These are phyloP conservation scores for Stromatinia cepivora DNA, from an alignment of 2,329 filamentous ascomycete species.

Conservation along the genomic window DNA sequence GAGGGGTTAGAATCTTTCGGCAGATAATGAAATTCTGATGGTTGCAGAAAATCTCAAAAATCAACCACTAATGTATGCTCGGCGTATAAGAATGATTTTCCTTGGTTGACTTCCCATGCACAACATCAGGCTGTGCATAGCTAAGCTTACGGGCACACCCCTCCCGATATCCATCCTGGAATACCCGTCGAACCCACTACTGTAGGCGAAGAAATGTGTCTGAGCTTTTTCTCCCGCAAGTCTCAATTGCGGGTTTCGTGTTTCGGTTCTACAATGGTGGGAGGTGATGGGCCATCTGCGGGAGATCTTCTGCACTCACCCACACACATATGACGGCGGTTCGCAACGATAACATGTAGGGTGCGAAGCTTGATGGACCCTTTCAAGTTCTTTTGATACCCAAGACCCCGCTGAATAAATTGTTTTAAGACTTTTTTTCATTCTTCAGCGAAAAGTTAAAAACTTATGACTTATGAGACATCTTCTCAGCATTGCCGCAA, in stretches of 20 bases:
- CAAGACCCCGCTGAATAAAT: background rate
- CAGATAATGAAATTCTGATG: background rate
- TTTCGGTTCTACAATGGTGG: background rate
- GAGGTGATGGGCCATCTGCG: conserved; percentile 2
- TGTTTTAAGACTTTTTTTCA: background rate
- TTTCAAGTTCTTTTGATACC: background rate
- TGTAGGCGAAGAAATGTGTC: conserved; percentile 15
- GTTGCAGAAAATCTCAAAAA: background rate
- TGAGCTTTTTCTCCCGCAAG: conserved; percentile 17
- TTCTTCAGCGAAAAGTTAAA: conserved; percentile 5
- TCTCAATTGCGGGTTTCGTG: background rate
- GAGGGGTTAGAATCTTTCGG: conserved; percentile 5
- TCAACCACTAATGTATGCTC: conserved; percentile 1
- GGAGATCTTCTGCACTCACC: conserved; percentile 23
- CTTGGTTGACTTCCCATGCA: conserved; percentile 13
- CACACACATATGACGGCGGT: conserved; percentile 14
- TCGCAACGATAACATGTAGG: background rate
- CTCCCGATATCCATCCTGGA: conserved; percentile 6
- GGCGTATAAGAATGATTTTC: background rate
- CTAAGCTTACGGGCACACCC: conserved; percentile 3
- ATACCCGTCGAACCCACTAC: conserved; percentile 11
- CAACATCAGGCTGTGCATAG: conserved; percentile 24
- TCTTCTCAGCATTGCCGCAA: conserved; percentile 3
- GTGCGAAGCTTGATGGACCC: conserved; percentile 4
- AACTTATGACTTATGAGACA: background rate